Conservation (phyloP, 148 eudicot species). For the Simmondsia chinensis region DNA sequence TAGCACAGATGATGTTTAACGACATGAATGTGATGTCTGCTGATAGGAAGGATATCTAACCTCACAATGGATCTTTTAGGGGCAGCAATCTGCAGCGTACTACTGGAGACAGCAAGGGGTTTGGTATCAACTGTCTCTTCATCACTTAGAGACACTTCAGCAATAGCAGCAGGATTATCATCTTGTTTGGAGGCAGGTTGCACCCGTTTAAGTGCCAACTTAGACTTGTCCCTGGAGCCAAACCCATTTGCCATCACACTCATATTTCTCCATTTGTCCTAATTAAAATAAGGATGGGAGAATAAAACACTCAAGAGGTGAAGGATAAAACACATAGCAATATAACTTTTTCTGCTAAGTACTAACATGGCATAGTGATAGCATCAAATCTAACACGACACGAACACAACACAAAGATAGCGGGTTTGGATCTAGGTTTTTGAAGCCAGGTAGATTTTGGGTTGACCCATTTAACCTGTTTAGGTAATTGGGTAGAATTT, state of each 20-base stretch:
- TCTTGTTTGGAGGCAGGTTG: constrained; percentile 44
- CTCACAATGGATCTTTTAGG: constrained; percentile 83
- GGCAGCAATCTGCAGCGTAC: constrained; percentile 45
- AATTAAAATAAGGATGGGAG: constrained; percentile 2
- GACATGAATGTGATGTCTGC: not conserved
- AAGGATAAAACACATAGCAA: constrained; percentile 2
- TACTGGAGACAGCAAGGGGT: constrained; percentile 34
- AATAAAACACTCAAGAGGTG: constrained; percentile 1
- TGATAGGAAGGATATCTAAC: constrained; percentile 25
- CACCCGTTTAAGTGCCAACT: constrained; percentile 60
- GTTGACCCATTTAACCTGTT: too few species aligned
- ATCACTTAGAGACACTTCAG: constrained; percentile 45
- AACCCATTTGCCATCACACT: constrained; percentile 77
- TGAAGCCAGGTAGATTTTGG: too few species aligned
- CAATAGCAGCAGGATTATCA: constrained; percentile 42
- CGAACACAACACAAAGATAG: too few species aligned
- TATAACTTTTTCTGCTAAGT: not conserved
- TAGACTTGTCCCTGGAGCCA: constrained; percentile 80
- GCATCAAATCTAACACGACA: too few species aligned
- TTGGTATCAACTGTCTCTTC: constrained; percentile 54
- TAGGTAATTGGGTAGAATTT: too few species aligned
- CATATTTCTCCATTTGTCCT: constrained; percentile 99
- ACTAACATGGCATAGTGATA: not conserved
- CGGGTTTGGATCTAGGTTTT: too few species aligned
- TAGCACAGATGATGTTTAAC: not conserved